Evolutionary conservation across 192 early-diverging fungal genomes (phyloP), one percentile per base, ranked within the genome.

Genomic region (Backusella parvicylindrica): DNA sequence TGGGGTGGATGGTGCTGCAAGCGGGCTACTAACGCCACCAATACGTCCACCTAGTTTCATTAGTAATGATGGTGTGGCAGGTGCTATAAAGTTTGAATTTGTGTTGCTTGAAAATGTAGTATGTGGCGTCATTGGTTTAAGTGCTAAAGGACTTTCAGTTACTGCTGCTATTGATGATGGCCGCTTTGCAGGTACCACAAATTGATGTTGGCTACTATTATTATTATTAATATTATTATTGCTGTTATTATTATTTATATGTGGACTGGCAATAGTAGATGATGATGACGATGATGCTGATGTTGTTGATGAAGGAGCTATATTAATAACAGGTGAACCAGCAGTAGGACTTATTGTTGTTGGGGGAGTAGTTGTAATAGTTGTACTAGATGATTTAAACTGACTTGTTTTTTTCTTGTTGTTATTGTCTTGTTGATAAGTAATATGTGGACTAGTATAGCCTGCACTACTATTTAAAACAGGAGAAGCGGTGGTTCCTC

Each of bases 31-130:
- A 38, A 18, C 65, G 9, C 63, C 23, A 47, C 37, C 26, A 47
- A 37, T 72, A 9, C 72, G 68, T 32, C 72, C 71, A 36, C 83
- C 81, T 9, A 93, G 41, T 43, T 88, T 87, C 91, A 93, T 92
- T 23, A 93, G 71, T 11, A 88, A 84, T 8, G 86, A 85, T 5
- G 92, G 92, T 0, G 92, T 93, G 7, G 89, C 88, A 9, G 92
- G 92, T 31, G 86, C 85, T 16, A 91, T 64, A 31, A 72, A 50
- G 37, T 68, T 68, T 33, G 23, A 28, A 28, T 35, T 13, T 31
- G 66, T 40, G 35, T 70, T 70, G 40, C 28, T 41, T 41, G 40
- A 37, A 70, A 70, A 70, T 33, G 66, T 37, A 23, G 40, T 47
- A 16, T 41, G 68, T 28, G 68, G 68, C 40, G 68, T 70, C 68